Evolutionary conservation across 1,284 basidiomycete species (phyloP), one percentile per base, ranked within the genome.

Genomic region (Chalciporus sp.): DNA sequence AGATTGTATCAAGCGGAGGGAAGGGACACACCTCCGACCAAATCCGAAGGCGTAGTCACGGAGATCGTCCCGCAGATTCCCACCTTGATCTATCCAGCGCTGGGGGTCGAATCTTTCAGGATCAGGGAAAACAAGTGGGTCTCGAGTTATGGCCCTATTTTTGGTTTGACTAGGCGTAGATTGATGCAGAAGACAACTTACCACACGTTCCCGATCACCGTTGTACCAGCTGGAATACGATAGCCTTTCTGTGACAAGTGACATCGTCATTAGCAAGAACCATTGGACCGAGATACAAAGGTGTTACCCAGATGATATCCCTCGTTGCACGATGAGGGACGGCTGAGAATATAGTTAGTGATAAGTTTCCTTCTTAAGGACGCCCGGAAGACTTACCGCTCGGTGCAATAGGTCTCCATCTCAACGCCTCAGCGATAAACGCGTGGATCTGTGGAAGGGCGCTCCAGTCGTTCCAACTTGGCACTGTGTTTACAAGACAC

Each of bases 321-420:
- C 77, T 80, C 0, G 82, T 85, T 0, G 84, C 77, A 42, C 78
- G 76, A 55, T 85, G 84, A 1, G 80, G 65, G 52, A 84, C 76
- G 1, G 83, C 81, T 80, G 37, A 17, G 4, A 5, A 33, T 37
- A 7, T 2, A 1, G 26, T 42, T 8, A 37, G 29, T 1, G 4
- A 19, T 19, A 2, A 4, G 20, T 17, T 45, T 41, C 9, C 35
- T 37, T 16, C 10, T 27, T 10, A n/a, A 1, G 1, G 20, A 20
- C 9, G 6, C 28, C 29, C 29, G 2, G 27, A n/a, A 42, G 19
- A 1, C 8, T 44, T 55, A 77, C 81, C 81, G 28, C 77, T 73
- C 0, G 80, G 78, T 17, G 71, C 78, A 5, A 84, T 77, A 19
- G 86, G 86, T 47, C 85, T 70, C 87, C 87, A 89, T 27, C 87